Evolutionary conservation across 192 early-diverging fungal species (phyloP), one percentile per base, ranked within the genome.

Genomic region (Backusella tarrabulga): DNA sequence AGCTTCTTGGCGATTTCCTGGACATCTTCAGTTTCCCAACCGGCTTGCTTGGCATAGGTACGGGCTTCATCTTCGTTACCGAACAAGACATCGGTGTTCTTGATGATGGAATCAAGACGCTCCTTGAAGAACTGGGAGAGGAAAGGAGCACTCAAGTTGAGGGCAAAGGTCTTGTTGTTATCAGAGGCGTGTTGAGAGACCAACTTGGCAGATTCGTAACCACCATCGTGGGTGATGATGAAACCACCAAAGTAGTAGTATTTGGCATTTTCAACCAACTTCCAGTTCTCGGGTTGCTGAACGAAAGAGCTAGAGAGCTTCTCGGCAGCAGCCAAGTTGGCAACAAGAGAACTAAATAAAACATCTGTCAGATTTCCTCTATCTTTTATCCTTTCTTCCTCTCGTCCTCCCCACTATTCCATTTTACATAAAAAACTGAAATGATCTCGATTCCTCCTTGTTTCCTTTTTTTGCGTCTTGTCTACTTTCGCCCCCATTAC

Each of bases 61-160:
- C 84, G 89, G 34, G 98, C 97, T 82, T 99, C 98, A 83, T 92
- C 88, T 82, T 99, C 98, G 81, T 99, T 99, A 85, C 97, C 96
- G 87, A 98, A 98, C 73, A 99, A 81, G 66, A 97, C 85, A 86
- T 99, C 95, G 76, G 92, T 89, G 88, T 98, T 98, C 41, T 92
- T 93, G 73, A 95, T 73, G 34, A 94, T 87, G 74, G 88, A 88
- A 75, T 95, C 90, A 38, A 98, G 79, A 56, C 86, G 88, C 66
- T 91, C 87, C 85, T 89, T 95, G 89, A 97, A 98, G 91, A 97
- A 96, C 85, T 96, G 92, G 42, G 95, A 87, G 67, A 98, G 90
- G 85, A 98, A 99, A 50, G 96, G 95, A 35, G 98, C 98, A 76
- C 95, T 97, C 74, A 99, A 83, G 91, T 99, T 99, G 87, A 97